These are phyloP conservation scores for Suillus alpinus DNA, from an alignment of 768 basidiomycete genomes.

Conservation along the genomic window DNA sequence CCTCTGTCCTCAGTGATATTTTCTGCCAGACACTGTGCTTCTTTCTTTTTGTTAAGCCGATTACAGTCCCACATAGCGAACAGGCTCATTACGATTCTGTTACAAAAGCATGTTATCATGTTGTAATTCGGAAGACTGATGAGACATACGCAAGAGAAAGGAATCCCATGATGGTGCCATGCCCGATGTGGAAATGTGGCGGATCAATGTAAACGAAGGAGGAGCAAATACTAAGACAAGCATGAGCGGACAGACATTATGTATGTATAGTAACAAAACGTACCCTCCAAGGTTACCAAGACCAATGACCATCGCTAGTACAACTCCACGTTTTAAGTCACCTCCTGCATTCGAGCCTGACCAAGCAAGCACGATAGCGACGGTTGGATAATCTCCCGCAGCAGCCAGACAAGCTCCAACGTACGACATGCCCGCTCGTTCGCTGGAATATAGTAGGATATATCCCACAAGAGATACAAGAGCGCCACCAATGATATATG, in stretches of 20 bases:
- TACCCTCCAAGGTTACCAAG: constrained; percentile 54
- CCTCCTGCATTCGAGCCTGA: constrained; percentile 54
- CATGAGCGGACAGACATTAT: neutral
- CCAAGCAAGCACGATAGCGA: constrained; percentile 53
- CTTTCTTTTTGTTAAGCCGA: constrained; percentile 50
- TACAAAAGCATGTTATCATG: constrained; percentile 25
- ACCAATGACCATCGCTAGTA: constrained; percentile 52
- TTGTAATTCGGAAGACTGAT: constrained; percentile 6
- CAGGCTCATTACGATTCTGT: constrained; percentile 38
- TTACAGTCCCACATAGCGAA: constrained; percentile 50
- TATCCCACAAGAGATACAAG: constrained; percentile 52
- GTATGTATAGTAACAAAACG: constrained; percentile 32
- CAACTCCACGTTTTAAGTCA: constrained; percentile 49
- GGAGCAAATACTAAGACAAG: constrained; percentile 34
- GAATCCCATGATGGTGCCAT: constrained; percentile 36
- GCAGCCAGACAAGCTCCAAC: constrained; percentile 50
- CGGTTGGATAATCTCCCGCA: constrained; percentile 50
- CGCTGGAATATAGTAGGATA: constrained; percentile 43
- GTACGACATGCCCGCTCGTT: constrained; percentile 31
- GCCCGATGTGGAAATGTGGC: constrained; percentile 36
- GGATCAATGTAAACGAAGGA: constrained; percentile 41
- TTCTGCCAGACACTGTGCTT: constrained; percentile 40
- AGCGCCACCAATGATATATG: constrained; percentile 43
- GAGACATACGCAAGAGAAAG: constrained; percentile 25
- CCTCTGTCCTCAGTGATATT: constrained; percentile 39